phyloP scores from a whole-genome alignment of 148 eudicot species.

The Nepenthes gracilis region DNA sequence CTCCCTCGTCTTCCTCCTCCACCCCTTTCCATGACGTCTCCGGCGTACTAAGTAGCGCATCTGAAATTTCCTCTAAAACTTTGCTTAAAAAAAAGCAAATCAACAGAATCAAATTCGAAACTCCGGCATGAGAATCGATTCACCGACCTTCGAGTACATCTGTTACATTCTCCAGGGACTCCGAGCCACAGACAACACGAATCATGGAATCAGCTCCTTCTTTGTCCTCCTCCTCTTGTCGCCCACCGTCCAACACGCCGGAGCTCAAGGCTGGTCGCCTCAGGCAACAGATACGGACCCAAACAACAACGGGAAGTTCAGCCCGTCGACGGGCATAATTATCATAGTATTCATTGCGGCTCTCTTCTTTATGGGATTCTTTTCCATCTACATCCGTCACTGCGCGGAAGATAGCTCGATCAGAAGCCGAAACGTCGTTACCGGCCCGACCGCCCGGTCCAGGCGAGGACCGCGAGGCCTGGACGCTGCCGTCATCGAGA shows the following conservation, averaged over 20 bases:
- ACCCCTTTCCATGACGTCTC: not conserved
- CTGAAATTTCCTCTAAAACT: not conserved
- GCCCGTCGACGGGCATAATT: constrained; percentile 40
- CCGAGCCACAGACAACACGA: not conserved
- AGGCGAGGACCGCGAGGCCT: constrained; percentile 31
- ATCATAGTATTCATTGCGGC: constrained; percentile 39
- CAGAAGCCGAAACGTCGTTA: not conserved
- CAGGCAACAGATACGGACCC: not conserved
- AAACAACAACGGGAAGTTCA: constrained; percentile 16
- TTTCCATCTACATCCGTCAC: constrained; percentile 58
- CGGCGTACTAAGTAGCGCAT: not conserved
- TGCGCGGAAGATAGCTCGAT: not conserved
- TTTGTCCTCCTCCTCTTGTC: not conserved
- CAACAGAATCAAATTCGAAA: not conserved
- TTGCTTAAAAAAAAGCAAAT: not conserved
- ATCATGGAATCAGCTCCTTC: not conserved
- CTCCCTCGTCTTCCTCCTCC: not conserved
- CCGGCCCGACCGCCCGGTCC: constrained; percentile 8
- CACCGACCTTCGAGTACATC: not conserved
- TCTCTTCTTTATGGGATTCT: constrained; percentile 53
- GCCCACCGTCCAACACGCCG: not conserved
- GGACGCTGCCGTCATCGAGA: constrained; percentile 19
- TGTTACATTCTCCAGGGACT: not conserved
- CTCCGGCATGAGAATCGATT: not conserved
- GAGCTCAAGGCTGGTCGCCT: not conserved